A percentile compares a stretch with the other conserved stretches of the same genome.
These are phyloP conservation scores for Lasiosphaeriaceae sp. DNA, from an alignment of 495 filamentous ascomycete species.

Conservation along the genomic window DNA sequence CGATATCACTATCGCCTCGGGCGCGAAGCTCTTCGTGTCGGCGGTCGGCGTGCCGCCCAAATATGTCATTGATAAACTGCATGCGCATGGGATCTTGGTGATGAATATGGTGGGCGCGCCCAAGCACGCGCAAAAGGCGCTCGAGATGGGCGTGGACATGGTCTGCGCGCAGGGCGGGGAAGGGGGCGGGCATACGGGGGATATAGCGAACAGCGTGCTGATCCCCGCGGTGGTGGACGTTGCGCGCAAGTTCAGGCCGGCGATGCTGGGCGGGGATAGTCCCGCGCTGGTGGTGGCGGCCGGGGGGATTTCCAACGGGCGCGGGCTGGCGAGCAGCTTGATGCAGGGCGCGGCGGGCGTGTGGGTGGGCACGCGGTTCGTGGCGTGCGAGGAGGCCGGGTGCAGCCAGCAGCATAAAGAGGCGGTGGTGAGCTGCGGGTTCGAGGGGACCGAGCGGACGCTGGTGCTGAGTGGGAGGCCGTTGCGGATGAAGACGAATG, in stretches of 20 bases:
- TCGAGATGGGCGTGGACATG: conserved; percentile 76
- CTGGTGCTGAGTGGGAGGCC: conserved; percentile 76
- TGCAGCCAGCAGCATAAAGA: conserved; percentile 75
- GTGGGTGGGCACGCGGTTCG: conserved; percentile 85
- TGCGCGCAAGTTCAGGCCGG: conserved; percentile 56
- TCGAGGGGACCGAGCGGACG: conserved; percentile 72
- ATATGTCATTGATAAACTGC: conserved; percentile 63
- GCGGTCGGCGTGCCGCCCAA: conserved; percentile 79
- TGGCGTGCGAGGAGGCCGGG: conserved; percentile 72
- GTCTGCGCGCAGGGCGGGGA: conserved; percentile 81
- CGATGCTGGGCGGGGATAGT: conserved; percentile 41
- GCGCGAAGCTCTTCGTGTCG: conserved; percentile 74
- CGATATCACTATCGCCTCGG: conserved; percentile 71
- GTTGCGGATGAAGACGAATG: conserved; percentile 74
- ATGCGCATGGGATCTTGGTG: conserved; percentile 69
- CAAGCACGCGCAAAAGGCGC: conserved; percentile 80
- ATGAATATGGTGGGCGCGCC: conserved; percentile 97
- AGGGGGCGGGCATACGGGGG: conserved; percentile 75
- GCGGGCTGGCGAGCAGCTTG: conserved; percentile 64
- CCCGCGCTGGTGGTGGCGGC: conserved; percentile 68
- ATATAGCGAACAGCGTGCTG: conserved; percentile 67
- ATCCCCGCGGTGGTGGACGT: conserved; percentile 76
- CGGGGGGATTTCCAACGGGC: conserved; percentile 69
- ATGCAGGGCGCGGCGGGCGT: conserved; percentile 72
- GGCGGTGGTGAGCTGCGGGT: conserved; percentile 69